Base-by-base conservation (phyloP, 257 asterid genomes). In the Gentiana dahurica region DNA sequence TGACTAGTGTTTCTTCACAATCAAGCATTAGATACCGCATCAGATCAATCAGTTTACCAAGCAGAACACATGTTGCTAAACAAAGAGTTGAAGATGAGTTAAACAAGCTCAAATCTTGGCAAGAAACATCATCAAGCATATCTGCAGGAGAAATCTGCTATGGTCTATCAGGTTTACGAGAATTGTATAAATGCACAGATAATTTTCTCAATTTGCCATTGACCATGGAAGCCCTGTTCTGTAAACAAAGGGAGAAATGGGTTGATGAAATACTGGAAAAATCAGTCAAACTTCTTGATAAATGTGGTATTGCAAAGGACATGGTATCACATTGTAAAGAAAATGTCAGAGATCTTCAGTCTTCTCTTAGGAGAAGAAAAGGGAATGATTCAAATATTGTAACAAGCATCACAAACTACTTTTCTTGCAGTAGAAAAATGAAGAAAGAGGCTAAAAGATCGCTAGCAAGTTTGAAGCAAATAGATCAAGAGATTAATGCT, bases 121-220 rank as follows among this genome's bases (percentile, higher is more conserved):
- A 24, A 24, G 24, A 24, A 24, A 4, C 46, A 2, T 41, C 46
- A 41, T 41, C 46, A 3, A 41, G 11, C 46, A 8, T 57, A 12
- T 4, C 68, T 15, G 35, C 73, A 36, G 67, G 55, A 55, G 46
- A 50, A 4, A 59, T 67, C 58, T 66, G 61, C 61, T 13, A 12
- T 33, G 36, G 61, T 13, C 32, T 67, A 35, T 60, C 64, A 53
- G 66, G 62, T 51, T 54, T 71, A 63, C 65, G 59, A 49, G 57
- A 62, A 41, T 50, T 66, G 49, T 51, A 58, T 15, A 58, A 58
- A 39, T 49, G 44, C 51, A 55, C 62, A 61, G 64, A 72, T 63
- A 74, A 67, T 58, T 67, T 62, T 53, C 73, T 72, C 50, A 72
- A 57, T 59, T 48, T 73, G 65, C 68, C 71, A 24, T 67, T 48